Conservation (phyloP, 1,284 basidiomycete genomes). For the Ganoderma meredithae region DNA sequence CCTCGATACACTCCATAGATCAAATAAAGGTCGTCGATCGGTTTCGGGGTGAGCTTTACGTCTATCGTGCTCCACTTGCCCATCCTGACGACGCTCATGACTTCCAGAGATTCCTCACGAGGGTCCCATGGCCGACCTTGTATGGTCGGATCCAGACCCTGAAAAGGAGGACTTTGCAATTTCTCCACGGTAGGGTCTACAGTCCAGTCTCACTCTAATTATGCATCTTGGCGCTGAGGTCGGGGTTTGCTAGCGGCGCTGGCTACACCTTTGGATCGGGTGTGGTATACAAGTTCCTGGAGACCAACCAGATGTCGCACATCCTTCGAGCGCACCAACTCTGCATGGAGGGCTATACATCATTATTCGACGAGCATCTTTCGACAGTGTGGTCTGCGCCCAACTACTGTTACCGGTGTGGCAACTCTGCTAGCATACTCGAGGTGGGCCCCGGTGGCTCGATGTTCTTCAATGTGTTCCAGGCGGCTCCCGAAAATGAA, state of each 20-base stretch:
- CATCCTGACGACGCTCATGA: slow-evolving; percentile 14
- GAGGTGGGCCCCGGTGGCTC: slow-evolving; percentile 92
- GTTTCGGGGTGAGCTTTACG: slow-evolving; percentile 77
- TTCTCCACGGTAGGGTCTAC: slow-evolving; percentile 81
- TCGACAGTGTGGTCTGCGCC: slow-evolving; percentile 99
- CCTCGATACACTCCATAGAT: slow-evolving; percentile 98
- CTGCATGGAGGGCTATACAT: slow-evolving; percentile 98
- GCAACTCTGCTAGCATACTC: slow-evolving; percentile 95
- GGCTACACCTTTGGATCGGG: slow-evolving; percentile 99
- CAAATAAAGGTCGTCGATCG: slow-evolving; percentile 99
- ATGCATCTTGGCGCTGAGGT: slow-evolving; percentile 14
- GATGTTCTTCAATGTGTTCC: slow-evolving; percentile 98
- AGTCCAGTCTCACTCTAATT: background rate
- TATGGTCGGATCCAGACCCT: slow-evolving; percentile 99
- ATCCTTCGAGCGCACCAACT: slow-evolving; percentile 98
- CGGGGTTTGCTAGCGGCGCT: slow-evolving; percentile 74
- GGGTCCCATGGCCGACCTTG: slow-evolving; percentile 99
- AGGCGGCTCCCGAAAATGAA: slow-evolving; percentile 98
- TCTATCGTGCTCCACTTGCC: background rate
- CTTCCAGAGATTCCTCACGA: slow-evolving; percentile 95
- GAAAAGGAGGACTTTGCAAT: slow-evolving; percentile 99
- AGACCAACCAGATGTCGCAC: slow-evolving; percentile 95
- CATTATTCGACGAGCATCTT: slow-evolving; percentile 93
- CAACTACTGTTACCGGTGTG: slow-evolving; percentile 98
- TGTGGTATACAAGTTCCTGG: slow-evolving; percentile 97